phyloP scores from a whole-genome alignment of 169 alveolate species.

The Eimeria tenella region DNA sequence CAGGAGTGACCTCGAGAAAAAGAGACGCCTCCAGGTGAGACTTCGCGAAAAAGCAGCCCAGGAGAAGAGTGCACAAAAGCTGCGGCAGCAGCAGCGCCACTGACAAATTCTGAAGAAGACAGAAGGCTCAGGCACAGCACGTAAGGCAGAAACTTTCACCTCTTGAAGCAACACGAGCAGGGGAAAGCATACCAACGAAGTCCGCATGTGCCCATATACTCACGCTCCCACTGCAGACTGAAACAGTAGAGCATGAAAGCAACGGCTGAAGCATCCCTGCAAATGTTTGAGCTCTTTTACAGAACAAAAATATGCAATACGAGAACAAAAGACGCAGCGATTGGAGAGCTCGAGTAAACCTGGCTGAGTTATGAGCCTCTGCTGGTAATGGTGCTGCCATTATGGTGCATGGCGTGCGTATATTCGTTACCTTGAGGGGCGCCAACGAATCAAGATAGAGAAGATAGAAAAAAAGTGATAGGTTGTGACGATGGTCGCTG shows the following conservation, averaged over 20 bases:
- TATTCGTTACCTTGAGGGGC: conserved; percentile 82
- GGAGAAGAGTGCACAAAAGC: conserved; percentile 37
- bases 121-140: too few relatives aligned
- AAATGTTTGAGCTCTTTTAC: too few relatives aligned
- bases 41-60: conserved; percentile 45
- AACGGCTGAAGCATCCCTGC: too few relatives aligned
- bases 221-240: too few relatives aligned
- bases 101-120: background rate
- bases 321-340: background rate
- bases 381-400: background rate
- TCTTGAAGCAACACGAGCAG: too few relatives aligned
- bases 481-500: conserved; percentile 98
- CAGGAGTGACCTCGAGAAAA: conserved; percentile 20
- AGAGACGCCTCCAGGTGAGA: conserved; percentile 37
- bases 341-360: too few relatives aligned
- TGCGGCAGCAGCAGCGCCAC: conserved; percentile 66
- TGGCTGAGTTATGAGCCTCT: too few relatives aligned
- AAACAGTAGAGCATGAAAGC: too few relatives aligned
- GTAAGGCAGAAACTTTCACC: too few relatives aligned
- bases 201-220: too few relatives aligned
- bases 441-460: conserved; percentile 90
- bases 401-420: background rate
- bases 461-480: conserved; percentile 96
- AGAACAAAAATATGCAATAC: background rate
- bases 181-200: too few relatives aligned